These are phyloP conservation scores for Phytomonas sp. DNA, from an alignment of 208 protist species.

Conservation along the genomic window DNA sequence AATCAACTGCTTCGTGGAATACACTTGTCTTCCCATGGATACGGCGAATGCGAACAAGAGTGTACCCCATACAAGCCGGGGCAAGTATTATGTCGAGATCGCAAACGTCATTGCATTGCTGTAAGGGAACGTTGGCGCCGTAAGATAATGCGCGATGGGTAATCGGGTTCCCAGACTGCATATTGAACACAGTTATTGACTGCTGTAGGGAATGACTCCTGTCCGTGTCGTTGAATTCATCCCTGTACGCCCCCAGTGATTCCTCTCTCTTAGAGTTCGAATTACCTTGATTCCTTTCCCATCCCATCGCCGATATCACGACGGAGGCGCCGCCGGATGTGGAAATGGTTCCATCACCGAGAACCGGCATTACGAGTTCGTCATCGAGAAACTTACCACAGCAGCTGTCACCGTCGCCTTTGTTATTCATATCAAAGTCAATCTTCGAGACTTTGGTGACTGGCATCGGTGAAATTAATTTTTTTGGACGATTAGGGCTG, in stretches of 20 bases:
- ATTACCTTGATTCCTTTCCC: not conserved
- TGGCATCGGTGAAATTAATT: not conserved
- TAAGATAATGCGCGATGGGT: constrained; percentile 47
- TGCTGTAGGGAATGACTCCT: constrained; percentile 1
- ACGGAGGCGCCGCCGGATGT: not conserved
- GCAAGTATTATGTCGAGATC: constrained; percentile 75
- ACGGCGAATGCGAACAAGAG: constrained; percentile 63
- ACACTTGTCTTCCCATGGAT: constrained; percentile 78
- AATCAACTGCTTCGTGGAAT: constrained; percentile 81
- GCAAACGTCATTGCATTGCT: constrained; percentile 52
- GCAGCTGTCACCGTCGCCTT: not conserved
- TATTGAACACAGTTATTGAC: not conserved
- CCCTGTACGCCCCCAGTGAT: not conserved
- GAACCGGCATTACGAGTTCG: not conserved
- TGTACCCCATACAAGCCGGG: constrained; percentile 67
- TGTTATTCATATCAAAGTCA: not conserved
- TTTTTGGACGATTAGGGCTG: not conserved
- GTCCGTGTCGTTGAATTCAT: not conserved
- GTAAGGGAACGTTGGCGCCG: constrained; percentile 30
- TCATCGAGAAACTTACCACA: not conserved
- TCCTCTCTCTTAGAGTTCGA: not conserved
- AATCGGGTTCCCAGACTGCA: not conserved
- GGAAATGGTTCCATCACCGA: not conserved
- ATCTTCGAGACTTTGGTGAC: not conserved
- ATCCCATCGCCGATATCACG: not conserved